Base-by-base conservation (phyloP, 495 filamentous ascomycete species). In the Hypoxylon intermedium region DNA sequence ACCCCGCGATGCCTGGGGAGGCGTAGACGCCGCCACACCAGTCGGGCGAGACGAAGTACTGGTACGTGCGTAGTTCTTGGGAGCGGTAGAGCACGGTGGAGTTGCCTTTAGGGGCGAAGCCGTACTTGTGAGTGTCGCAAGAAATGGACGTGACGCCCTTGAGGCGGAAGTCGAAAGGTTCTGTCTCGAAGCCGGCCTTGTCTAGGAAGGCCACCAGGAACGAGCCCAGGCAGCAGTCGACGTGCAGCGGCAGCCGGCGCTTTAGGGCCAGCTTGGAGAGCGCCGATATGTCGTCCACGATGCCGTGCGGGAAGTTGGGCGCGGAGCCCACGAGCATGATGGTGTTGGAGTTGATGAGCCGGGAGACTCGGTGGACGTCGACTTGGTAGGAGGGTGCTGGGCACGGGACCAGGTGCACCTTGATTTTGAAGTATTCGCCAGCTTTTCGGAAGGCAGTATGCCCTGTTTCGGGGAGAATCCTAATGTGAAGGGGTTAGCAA, bases 41-140 rank as follows among this genome's bases (percentile, higher is more conserved):
- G 72, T 93, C 88, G 4, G 95, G 88, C 30, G 89, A 92, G 72
- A 99, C 85, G 74, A 96, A 98, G 80, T 99, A 99, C 71, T 97
- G 94, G 71, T 97, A 89, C 30, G 82, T 80, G 57, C 94, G 87
- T 42, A 96, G 84, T 37, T 83, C 74, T 34, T 85, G 78, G 50
- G 83, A 90, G 67, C 95, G 91, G 79, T 98, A 98, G 49, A 99
- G 84, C 13, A 97, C 75, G 6, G 92, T 93, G 21, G 87, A 91
- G 79, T 94, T 98, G 50, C 94, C 94, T 75, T 98, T 98, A 18
- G 94, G 94, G 0, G 94, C 95, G 74, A 99, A 99, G 19, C 94
- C 94, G 72, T 99, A 98, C 74, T 98, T 98, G 78, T 98, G 94
- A 23, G 94, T 99, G 71, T 99, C 94, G 69, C 93, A 96, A 65